Percentiles rank a stretch among this genome's conserved stretches.
Conservation (phyloP, 768 basidiomycete species). For the Kwoniella europaea region DNA sequence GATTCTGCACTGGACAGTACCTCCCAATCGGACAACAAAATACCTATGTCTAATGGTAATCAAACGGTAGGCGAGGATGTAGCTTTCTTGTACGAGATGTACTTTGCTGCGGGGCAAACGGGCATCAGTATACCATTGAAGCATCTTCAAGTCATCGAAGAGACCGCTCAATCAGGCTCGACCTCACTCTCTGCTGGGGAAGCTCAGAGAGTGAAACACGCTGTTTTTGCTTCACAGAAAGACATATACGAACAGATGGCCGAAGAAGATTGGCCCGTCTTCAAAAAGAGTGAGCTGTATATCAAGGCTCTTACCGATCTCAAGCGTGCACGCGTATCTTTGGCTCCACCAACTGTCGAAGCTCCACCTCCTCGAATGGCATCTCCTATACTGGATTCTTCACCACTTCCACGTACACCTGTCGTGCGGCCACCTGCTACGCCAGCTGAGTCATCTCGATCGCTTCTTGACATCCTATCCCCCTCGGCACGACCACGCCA, state of each 20-base stretch:
- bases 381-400: neutral
- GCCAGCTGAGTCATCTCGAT: conserved; percentile 15
- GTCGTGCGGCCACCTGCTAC: conserved; percentile 9
- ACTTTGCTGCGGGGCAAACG: conserved; percentile 70
- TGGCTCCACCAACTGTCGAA: conserved; percentile 1
- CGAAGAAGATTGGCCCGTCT: conserved; percentile 82
- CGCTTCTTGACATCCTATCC: conserved; percentile 11
- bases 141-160: conserved; percentile 70
- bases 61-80: conserved; percentile 80
- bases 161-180: conserved; percentile 52
- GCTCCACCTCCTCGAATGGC: neutral
- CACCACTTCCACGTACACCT: conserved; percentile 5
- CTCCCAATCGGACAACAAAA: conserved; percentile 68
- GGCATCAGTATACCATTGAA: conserved; percentile 67
- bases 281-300: conserved; percentile 87
- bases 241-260: conserved; percentile 89
- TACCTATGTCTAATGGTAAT: conserved; percentile 57
- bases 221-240: conserved; percentile 80
- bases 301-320: conserved; percentile 77
- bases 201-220: conserved; percentile 66
- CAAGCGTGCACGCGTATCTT: conserved; percentile 12
- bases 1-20: conserved; percentile 61
- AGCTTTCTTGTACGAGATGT: conserved; percentile 82
- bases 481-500: conserved; percentile 16
- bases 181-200: conserved; percentile 62